These are phyloP conservation scores for Phialemonium atrogriseum DNA, from an alignment of 2,329 filamentous ascomycete genomes.

Conservation along the genomic window DNA sequence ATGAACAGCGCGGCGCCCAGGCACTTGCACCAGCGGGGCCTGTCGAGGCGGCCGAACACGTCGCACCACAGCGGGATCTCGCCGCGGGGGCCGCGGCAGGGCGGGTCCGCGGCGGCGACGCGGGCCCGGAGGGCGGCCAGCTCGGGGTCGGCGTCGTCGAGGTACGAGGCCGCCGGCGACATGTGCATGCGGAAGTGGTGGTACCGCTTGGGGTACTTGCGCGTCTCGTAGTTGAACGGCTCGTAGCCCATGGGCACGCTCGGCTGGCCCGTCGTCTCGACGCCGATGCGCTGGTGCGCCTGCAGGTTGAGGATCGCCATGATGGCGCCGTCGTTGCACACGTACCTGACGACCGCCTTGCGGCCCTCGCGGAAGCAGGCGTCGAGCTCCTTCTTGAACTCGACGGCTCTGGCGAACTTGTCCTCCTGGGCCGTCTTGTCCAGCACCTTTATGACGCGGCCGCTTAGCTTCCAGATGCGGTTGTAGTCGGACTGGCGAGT, in stretches of 20 bases:
- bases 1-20: constrained; percentile 54
- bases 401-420: constrained; percentile 49
- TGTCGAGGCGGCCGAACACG: constrained; percentile 53
- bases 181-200: constrained; percentile 57
- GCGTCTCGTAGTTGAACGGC: constrained; percentile 62
- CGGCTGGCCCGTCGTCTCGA: constrained; percentile 47
- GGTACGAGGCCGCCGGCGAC: constrained; percentile 49
- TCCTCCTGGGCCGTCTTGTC: constrained; percentile 44
- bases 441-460: constrained; percentile 48
- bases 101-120: constrained; percentile 27
- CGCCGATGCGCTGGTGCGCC: constrained; percentile 44
- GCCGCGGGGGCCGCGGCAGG: constrained; percentile 29
- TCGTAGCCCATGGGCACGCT: constrained; percentile 62
- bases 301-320: constrained; percentile 61
- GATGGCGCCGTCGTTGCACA: constrained; percentile 55
- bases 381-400: constrained; percentile 55
- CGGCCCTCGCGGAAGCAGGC: constrained; percentile 35
- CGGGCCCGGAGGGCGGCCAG: constrained; percentile 22
- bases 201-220: constrained; percentile 57
- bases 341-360: constrained; percentile 39
- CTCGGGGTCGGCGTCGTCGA: constrained; percentile 42
- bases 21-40: constrained; percentile 55
- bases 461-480: constrained; percentile 54
- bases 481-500: constrained; percentile 51
- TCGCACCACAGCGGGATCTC: constrained; percentile 66